phyloP scores from a whole-genome alignment of 257 asterid species.

The Solanum virginianum region DNA sequence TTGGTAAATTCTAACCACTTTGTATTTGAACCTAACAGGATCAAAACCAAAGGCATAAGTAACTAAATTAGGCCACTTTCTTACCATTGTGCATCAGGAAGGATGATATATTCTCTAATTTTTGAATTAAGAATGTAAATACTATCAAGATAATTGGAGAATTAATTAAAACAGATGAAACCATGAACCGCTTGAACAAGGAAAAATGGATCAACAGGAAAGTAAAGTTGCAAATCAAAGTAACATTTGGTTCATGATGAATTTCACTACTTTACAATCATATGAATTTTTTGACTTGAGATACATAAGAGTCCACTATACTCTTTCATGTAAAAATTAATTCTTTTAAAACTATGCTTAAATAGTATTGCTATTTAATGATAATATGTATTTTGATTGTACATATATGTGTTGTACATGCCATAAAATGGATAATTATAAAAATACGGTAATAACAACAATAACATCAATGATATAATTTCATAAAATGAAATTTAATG shows the following conservation, averaged over 20 bases:
- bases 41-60: slow-evolving; percentile 25
- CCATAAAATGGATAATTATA: no score
- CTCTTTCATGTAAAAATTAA: no score
- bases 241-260: background rate
- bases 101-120: slow-evolving; percentile 20
- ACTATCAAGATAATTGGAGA: slow-evolving; percentile 10
- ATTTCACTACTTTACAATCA: background rate
- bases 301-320: no score
- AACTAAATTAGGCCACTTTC: slow-evolving; percentile 1
- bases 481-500: no score
- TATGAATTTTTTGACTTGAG: no score
- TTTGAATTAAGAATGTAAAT: slow-evolving; percentile 32
- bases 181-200: slow-evolving; percentile 29
- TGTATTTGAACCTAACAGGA: slow-evolving; percentile 10
- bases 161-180: slow-evolving; percentile 4
- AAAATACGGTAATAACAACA: no score
- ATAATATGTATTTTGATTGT: no score
- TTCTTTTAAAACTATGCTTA: no score
- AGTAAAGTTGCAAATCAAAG: background rate
- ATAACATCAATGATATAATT: no score
- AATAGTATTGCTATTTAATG: no score
- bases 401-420: no score
- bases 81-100: slow-evolving; percentile 1
- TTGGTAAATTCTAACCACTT: slow-evolving; percentile 34
- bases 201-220: background rate